A percentile compares a stretch with the other conserved stretches of the same genome.
These are phyloP conservation scores for Lactifluus echinatus DNA, from an alignment of 768 basidiomycete species.

Conservation along the genomic window DNA sequence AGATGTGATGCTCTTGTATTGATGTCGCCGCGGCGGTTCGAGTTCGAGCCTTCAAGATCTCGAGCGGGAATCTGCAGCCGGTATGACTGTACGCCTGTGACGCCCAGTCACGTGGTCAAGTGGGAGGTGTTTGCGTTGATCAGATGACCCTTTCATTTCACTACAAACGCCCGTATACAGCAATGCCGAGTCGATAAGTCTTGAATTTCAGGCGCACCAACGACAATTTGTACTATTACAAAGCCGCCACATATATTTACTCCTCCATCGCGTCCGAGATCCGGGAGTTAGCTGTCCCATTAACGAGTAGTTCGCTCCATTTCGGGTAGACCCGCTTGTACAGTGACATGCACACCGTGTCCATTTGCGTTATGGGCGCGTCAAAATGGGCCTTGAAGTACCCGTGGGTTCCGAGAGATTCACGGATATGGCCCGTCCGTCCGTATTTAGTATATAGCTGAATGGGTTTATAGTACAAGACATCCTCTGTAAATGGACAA, in stretches of 20 bases:
- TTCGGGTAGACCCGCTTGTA: constrained; percentile 94
- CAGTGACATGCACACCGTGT: constrained; percentile 89
- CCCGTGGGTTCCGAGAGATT: constrained; percentile 93
- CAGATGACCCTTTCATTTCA: neutral
- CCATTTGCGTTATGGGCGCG: constrained; percentile 91
- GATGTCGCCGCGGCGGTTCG: neutral
- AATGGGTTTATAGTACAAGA: constrained; percentile 88
- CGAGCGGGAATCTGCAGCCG: neutral
- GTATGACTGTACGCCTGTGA: no score
- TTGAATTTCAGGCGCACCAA: neutral
- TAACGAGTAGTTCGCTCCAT: constrained; percentile 57
- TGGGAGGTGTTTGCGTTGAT: neutral
- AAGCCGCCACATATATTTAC: neutral
- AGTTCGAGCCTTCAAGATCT: neutral
- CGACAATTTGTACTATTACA: neutral
- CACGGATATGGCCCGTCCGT: constrained; percentile 78
- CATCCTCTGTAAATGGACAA: constrained; percentile 59
- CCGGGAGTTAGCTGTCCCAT: neutral
- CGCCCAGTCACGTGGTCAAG: neutral
- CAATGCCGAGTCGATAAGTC: neutral
- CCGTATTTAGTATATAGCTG: constrained; percentile 91
- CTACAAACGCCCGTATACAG: no score
- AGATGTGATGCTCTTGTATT: neutral
- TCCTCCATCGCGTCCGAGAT: constrained; percentile 24
- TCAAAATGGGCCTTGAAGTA: constrained; percentile 95